Evolutionary conservation across 495 filamentous ascomycete genomes (phyloP), one percentile per base, ranked within the genome.

Genomic region (Hypoxylon rickii): DNA sequence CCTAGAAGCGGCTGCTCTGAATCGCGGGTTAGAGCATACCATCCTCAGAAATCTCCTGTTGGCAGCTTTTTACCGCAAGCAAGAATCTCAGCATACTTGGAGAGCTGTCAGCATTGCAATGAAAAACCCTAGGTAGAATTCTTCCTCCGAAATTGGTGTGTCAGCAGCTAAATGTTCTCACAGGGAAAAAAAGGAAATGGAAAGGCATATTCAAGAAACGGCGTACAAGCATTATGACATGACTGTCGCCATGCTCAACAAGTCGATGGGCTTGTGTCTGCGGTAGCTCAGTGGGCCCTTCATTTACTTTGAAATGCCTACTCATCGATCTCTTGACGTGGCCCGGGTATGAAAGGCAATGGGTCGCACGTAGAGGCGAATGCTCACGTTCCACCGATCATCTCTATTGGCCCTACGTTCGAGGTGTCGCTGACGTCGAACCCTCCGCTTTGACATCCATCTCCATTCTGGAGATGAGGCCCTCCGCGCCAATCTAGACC

Each of bases 1-100:
- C 64, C 76, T 97, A 4, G 73, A 83, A 29, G 79, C 80, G 20
- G 94, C 94, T 5, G 77, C 86, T 7, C 69, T 75, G 37, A 68
- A 79, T 52, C 79, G 71, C 18, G 90, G 91, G 0, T 52, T 93
- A 15, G 94, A 97, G 75, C 90, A 96, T 66, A 77, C 72, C 47
- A 85, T 98, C 42, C 45, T 96, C 44, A 89, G 85, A 69, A 96
- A 87, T 58, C 63, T 97, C 47, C 63, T 90, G 31, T 64, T 83
- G 34, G 79, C 52, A 3, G 36, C 40, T 12, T 69, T 43, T 20
- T 31, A 51, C 40, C 63, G 66, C 29, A 16, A 44, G 32, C 1
- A 40, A 4, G 36, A 0, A 8, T 45, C 39, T 16, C 13, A 8
- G 12, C 2, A 0, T 13, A 18, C 41, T 29, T 55, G 58, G 53